These are phyloP conservation scores for Aspergillus viridinutans DNA, from an alignment of 2,329 filamentous ascomycete genomes.

Conservation along the genomic window DNA sequence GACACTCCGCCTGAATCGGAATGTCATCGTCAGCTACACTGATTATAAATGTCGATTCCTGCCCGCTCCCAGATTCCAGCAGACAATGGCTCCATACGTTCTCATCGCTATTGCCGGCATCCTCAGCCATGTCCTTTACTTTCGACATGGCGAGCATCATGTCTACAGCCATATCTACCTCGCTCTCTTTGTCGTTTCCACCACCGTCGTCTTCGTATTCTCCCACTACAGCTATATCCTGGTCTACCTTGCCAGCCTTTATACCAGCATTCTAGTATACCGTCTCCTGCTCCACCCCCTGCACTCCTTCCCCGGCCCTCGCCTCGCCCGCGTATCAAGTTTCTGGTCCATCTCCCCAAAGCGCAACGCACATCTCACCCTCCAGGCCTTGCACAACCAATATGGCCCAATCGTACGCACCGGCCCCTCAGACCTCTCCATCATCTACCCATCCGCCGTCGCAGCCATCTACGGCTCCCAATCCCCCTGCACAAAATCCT, in stretches of 20 bases:
- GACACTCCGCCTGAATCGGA: background rate
- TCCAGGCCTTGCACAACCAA: conserved; percentile 28
- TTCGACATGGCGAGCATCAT: conserved; percentile 18
- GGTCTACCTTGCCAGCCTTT: conserved; percentile 4
- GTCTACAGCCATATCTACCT: conserved; percentile 12
- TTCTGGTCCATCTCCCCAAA: conserved; percentile 17
- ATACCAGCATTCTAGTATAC: conserved; percentile 8
- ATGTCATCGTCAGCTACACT: background rate
- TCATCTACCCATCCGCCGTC: conserved; percentile 33
- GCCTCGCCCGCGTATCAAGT: conserved; percentile 26
- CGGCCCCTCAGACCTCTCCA: conserved; percentile 34
- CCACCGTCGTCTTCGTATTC: background rate
- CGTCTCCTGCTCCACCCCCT: conserved; percentile 13
- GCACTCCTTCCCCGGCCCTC: conserved; percentile 20
- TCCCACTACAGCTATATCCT: background rate
- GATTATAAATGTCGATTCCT: background rate
- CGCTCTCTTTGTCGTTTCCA: background rate
- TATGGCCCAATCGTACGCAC: conserved; percentile 36
- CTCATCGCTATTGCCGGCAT: conserved; percentile 5
- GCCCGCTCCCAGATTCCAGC: background rate
- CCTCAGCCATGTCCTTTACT: conserved; percentile 11
- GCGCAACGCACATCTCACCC: conserved; percentile 3
- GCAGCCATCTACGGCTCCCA: conserved; percentile 35
- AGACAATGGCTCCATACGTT: background rate
- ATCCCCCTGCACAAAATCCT: conserved; percentile 37